phyloP scores from a whole-genome alignment of 139 green algal genomes.

The Desmodesmus armatus region DNA sequence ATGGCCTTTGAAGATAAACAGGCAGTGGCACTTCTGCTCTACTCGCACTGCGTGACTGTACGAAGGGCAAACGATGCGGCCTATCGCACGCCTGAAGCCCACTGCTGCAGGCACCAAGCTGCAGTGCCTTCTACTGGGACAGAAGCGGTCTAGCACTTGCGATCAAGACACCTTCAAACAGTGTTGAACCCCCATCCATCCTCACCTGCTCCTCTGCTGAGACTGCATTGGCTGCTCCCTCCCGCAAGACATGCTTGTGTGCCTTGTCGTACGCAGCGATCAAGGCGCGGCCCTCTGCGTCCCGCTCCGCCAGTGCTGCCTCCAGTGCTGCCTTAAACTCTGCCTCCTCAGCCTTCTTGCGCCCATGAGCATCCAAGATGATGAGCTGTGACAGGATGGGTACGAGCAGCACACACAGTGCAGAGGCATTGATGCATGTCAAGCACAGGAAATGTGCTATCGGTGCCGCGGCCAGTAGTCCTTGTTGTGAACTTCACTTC shows the following conservation, averaged over 20 bases:
- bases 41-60: no score
- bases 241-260: constrained; percentile 66
- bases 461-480: no score
- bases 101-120: no score
- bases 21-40: no score
- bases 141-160: no score
- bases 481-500: no score
- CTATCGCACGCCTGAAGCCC: not conserved
- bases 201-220: constrained; percentile 46
- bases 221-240: constrained; percentile 50
- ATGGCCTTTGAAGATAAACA: no score
- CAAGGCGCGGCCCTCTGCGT: constrained; percentile 33
- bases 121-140: no score
- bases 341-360: constrained; percentile 72
- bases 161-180: no score
- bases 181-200: no score
- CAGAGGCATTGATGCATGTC: not conserved
- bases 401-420: not conserved
- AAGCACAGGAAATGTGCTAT: no score
- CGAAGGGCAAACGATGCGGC: not conserved
- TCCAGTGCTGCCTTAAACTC: constrained; percentile 51
- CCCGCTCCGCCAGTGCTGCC: constrained; percentile 31
- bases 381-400: constrained; percentile 10
- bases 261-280: constrained; percentile 70
- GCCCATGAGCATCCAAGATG: constrained; percentile 75